phyloP scores from a whole-genome alignment of 495 filamentous ascomycete species.

The Chaetomidium leptoderma region DNA sequence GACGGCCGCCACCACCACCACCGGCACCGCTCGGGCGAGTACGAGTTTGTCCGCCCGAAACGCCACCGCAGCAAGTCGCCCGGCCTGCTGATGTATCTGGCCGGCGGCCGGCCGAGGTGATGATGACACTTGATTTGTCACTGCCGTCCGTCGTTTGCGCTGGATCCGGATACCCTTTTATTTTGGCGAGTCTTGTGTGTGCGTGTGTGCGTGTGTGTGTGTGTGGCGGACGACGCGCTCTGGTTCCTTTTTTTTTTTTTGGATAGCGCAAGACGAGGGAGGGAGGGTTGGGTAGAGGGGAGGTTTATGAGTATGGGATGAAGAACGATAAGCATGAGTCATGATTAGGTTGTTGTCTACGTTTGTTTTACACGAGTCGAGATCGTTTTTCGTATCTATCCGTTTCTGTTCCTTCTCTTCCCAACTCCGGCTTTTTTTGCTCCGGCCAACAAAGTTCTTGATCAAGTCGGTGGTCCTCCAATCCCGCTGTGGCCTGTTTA shows the following conservation, averaged over 20 bases:
- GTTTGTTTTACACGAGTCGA: conserved; percentile 15
- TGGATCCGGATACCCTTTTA: conserved; percentile 8
- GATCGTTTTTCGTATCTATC: conserved; percentile 10
- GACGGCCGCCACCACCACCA: conserved; percentile 41
- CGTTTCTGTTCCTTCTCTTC: background rate
- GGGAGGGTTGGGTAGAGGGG: background rate
- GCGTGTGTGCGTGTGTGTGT: too few relatives aligned
- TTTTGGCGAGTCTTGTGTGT: background rate
- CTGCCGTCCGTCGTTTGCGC: conserved; percentile 1
- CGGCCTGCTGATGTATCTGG: conserved; percentile 46
- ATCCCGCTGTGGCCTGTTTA: background rate
- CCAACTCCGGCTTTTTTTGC: background rate
- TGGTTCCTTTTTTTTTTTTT: background rate
- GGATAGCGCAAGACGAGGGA: background rate
- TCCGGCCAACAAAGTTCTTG: background rate
- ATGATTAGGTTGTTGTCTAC: conserved; percentile 13
- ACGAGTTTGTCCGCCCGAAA: conserved; percentile 61
- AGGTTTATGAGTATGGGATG: background rate
- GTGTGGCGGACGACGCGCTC: too few relatives aligned
- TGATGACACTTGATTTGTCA: conserved; percentile 2
- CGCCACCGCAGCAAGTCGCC: conserved; percentile 46
- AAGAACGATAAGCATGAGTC: conserved; percentile 12
- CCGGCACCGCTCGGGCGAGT: conserved; percentile 48
- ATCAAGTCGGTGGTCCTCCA: background rate
- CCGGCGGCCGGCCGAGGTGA: conserved; percentile 41